Conservation (phyloP, 116 monocot species). For the Posidonia oceanica region DNA sequence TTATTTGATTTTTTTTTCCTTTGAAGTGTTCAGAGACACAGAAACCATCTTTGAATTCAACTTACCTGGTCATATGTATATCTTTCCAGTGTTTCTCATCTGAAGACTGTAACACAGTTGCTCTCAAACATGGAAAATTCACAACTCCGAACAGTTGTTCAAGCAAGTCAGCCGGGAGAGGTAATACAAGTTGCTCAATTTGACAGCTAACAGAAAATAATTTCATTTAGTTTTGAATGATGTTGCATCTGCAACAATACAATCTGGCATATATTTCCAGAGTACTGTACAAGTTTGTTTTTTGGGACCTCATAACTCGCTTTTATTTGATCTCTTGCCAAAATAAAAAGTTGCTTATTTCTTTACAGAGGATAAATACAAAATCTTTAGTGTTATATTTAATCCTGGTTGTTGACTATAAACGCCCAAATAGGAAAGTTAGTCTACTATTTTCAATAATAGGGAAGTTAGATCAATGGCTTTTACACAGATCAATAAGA, state of each 20-base stretch:
- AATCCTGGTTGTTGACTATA: too few relatives aligned
- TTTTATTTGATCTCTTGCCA: not conserved
- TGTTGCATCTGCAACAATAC: too few relatives aligned
- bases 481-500: not conserved
- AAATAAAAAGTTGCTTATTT: not conserved
- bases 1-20: too few relatives aligned
- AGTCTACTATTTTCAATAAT: not conserved
- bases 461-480: not conserved
- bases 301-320: too few relatives aligned
- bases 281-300: too few relatives aligned
- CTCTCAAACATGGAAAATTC: conserved; percentile 18
- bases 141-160: not conserved
- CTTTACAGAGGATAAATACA: not conserved
- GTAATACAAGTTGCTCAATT: not conserved
- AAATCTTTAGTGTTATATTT: not conserved
- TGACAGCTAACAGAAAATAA: not conserved
- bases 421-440: not conserved
- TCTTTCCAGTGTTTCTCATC: conserved; percentile 5
- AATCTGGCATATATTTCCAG: too few relatives aligned
- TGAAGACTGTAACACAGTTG: conserved; percentile 15
- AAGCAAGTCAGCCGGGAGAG: not conserved
- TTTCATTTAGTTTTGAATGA: too few relatives aligned
- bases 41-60: too few relatives aligned
- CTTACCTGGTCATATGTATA: not conserved
- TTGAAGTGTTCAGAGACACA: too few relatives aligned